A percentile compares a stretch with the other conserved stretches of the same genome.
Evolutionary conservation across 805 yeast species (phyloP).

Genomic region (Saccharomyces kudriavzevii): DNA sequence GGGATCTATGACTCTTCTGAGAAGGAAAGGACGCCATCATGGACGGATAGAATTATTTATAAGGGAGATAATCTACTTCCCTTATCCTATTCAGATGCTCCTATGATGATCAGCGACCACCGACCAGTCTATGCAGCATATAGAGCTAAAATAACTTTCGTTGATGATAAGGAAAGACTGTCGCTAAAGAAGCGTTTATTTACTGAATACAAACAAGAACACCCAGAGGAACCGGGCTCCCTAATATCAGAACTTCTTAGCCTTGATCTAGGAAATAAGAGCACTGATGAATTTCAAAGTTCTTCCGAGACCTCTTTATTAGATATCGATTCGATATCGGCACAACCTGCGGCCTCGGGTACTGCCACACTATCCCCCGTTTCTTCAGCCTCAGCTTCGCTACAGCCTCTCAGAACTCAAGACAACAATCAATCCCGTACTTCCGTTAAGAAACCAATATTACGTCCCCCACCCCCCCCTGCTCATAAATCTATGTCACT

Average conservation of each 20-base stretch:
- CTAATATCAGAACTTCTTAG: conserved; percentile 15
- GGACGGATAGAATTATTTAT: conserved; percentile 87
- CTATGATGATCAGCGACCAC: conserved; percentile 72
- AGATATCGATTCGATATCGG: conserved; percentile 6
- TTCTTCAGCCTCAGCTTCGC: conserved; percentile 3
- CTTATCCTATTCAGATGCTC: conserved; percentile 59
- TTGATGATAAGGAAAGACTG: conserved; percentile 56
- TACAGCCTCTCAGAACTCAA: conserved; percentile 5
- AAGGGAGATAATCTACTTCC: conserved; percentile 53
- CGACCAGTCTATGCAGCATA: conserved; percentile 86
- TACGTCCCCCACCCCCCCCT: conserved; percentile 20
- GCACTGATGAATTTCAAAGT: not conserved
- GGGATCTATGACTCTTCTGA: conserved; percentile 79
- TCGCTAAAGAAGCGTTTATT: conserved; percentile 52
- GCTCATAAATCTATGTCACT: conserved; percentile 4
- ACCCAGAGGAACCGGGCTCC: conserved; percentile 24
- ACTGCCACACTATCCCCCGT: conserved; percentile 1
- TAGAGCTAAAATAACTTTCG: conserved; percentile 52
- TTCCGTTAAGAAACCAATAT: conserved; percentile 3
- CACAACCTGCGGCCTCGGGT: conserved; percentile 1
- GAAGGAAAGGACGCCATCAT: conserved; percentile 86
- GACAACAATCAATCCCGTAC: not conserved
- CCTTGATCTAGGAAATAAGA: conserved; percentile 8
- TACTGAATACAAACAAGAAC: conserved; percentile 40
- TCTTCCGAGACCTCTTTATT: conserved; percentile 3